Base-by-base conservation (phyloP, 2,329 filamentous ascomycete genomes). In the Ophiostoma pallidulum region DNA sequence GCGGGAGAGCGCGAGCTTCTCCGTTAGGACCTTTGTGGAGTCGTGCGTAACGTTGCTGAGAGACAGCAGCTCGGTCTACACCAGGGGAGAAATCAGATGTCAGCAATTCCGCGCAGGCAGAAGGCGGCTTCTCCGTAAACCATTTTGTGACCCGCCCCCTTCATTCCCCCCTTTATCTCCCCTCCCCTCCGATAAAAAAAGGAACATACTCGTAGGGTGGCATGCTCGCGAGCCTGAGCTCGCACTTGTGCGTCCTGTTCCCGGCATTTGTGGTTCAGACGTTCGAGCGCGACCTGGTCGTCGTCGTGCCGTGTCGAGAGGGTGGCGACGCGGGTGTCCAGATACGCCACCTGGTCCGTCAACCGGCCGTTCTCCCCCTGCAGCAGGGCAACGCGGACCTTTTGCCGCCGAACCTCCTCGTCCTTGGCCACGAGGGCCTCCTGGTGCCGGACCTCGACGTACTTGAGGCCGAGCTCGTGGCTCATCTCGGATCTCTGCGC, bases 311-410 rank as follows among this genome's bases (percentile, higher is more conserved):
- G 62, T 13, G 64, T 60, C 0, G 59, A 57, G 12, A 77, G 60
- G 9, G 64, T 55, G 26, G 77, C 75, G 43, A 83, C 73, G 37
- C 77, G 73, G 44, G 77, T 71, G 44, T 84, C 77, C 54, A 77
- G 75, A 33, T 77, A 66, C 4, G 70, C 64, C 16, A 90, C 62
- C 53, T 82, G 73, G 38, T 80, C 75, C 54, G 78, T 76, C 24
- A 95, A 65, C 9, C 77, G 72, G 41, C 81, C 76, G 53, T 83
- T 86, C 53, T 94, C 84, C 54, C 90, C 80, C 52, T 82, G 74
- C n/a, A 86, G 69, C n/a, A 89, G 65, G 46, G 90, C 67, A 47
- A 82, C 72, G 53, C 82, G 77, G 51, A 91, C 72, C 55, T 79
- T 79, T 45, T 88, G 65, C 54, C 81, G 75, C 41, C 90, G 80